Base-by-base conservation (phyloP, 164 flowering plant genomes). In the Aristolochia fimbriata region DNA sequence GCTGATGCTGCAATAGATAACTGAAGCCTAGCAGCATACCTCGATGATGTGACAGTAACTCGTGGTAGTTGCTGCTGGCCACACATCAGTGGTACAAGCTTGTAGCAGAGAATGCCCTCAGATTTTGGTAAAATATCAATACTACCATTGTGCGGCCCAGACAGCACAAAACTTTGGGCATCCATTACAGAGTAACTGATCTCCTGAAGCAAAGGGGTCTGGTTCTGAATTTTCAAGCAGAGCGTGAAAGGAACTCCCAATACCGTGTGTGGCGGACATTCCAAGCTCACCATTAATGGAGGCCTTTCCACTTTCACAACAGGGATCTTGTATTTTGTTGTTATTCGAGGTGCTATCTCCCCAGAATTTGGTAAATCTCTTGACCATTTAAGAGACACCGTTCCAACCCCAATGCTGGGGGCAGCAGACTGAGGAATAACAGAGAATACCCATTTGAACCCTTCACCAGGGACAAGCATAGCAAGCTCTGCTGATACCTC, bases 261-360 rank as follows among this genome's bases (percentile, higher is more conserved):
- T 62, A 84, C 64, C 15, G 91, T 88, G 74, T 83, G 81, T 68
- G 99, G 91, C 31, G 96, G 99, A 52, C 96, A 91, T 58, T 83
- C 86, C 75, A 87, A 62, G 62, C 70, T 73, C 69, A 91, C 78
- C 41, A 85, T 62, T 65, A 94, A 25, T 1, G 95, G 93, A 20
- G 92, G 68, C 51, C 64, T 55, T 73, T 94, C 99, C 41, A 82
- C 85, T 23, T 74, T 74, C 31, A 80, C 83, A 62, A 85, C 80
- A 33, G 93, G 96, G 52, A 94, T 85, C 50, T 61, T 77, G 57
- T 84, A 78, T 71, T 67, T 82, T 23, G 96, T 88, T 58, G 73
- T 33, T 46, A 86, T 81, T 62, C 61, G 77, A 31, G 55, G n/a
- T 68, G 69, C 47, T 60, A 53, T 48, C 72, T 70, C 52, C 63